A percentile compares a stretch with the other conserved stretches of the same genome.
Evolutionary conservation across 768 basidiomycete genomes (phyloP).

Genomic region (Rubroboletus satanas): DNA sequence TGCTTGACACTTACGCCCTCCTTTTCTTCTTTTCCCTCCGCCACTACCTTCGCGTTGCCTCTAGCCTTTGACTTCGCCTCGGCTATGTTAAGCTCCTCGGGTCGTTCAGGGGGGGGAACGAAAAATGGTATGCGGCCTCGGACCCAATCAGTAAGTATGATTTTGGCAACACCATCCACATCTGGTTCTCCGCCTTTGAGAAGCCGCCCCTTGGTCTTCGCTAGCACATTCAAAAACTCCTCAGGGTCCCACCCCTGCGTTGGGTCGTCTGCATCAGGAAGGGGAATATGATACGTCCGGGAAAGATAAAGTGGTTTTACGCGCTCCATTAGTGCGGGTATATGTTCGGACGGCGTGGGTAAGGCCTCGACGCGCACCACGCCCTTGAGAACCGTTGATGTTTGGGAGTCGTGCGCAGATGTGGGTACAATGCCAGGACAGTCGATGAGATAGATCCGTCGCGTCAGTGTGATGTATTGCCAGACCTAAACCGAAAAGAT

Average conservation of each 20-base stretch:
- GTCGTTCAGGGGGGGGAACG: slow-evolving; percentile 82
- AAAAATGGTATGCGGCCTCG: slow-evolving; percentile 97
- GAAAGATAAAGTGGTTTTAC: slow-evolving; percentile 93
- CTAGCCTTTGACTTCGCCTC: slow-evolving; percentile 48
- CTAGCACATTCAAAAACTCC: slow-evolving; percentile 78
- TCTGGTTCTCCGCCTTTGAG: slow-evolving; percentile 95
- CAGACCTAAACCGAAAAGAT: slow-evolving; percentile 55
- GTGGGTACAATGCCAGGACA: slow-evolving; percentile 98
- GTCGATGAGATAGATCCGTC: slow-evolving; percentile 97
- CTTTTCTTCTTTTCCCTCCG: slow-evolving; percentile 30
- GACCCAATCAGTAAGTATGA: slow-evolving; percentile 95
- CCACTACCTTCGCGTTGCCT: slow-evolving; percentile 45
- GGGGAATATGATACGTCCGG: slow-evolving; percentile 71
- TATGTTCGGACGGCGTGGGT: slow-evolving; percentile 87
- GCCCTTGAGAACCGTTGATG: slow-evolving; percentile 91
- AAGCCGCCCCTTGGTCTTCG: slow-evolving; percentile 86
- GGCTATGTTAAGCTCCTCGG: slow-evolving; percentile 62
- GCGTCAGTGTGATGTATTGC: slow-evolving; percentile 98
- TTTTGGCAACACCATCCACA: slow-evolving; percentile 87
- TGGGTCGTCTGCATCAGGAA: slow-evolving; percentile 54
- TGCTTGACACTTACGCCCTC: slow-evolving; percentile 71
- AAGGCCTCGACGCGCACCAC: slow-evolving; percentile 95
- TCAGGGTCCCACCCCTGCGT: slow-evolving; percentile 64
- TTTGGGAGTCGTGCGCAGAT: slow-evolving; percentile 86
- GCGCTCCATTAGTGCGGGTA: slow-evolving; percentile 80